Conservation (phyloP, 2,329 filamentous ascomycete genomes). For the Lecanicillium sp. region DNA sequence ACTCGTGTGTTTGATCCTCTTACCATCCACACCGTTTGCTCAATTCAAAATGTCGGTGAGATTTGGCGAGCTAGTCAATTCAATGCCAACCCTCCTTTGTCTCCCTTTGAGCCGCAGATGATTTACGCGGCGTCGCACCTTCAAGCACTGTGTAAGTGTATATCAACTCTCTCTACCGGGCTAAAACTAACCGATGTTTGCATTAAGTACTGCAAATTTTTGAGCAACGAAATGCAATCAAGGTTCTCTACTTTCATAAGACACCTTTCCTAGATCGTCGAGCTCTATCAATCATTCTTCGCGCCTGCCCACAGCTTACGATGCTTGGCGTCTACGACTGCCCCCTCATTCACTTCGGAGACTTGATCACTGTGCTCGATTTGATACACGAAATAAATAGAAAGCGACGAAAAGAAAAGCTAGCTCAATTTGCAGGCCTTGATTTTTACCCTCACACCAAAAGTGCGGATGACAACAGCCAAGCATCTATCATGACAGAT, state of each 20-base stretch:
- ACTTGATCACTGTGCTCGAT: conserved; percentile 24
- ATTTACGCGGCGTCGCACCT: conserved; percentile 9
- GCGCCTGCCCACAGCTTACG: conserved; percentile 20
- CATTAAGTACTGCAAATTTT: conserved; percentile 17
- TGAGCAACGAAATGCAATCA: conserved; percentile 10
- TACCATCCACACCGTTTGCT: not conserved
- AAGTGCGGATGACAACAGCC: conserved; percentile 10
- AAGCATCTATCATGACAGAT: conserved; percentile 9
- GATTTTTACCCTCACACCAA: conserved; percentile 28
- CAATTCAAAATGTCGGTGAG: conserved; percentile 1
- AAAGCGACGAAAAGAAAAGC: conserved; percentile 8
- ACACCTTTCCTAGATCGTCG: conserved; percentile 23
- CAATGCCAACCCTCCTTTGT: not conserved
- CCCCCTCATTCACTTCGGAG: conserved; percentile 27
- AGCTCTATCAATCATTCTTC: conserved; percentile 25
- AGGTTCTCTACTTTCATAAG: conserved; percentile 21
- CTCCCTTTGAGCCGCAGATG: conserved; percentile 10
- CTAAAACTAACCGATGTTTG: conserved; percentile 7
- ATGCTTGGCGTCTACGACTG: conserved; percentile 29
- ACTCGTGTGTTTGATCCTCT: too few relatives aligned
- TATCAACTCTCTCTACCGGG: not conserved
- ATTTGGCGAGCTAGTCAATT: conserved; percentile 14
- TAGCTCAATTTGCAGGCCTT: conserved; percentile 15
- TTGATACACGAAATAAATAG: conserved; percentile 26
- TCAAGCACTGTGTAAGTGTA: conserved; percentile 13